phyloP scores from a whole-genome alignment of 2,329 filamentous ascomycete genomes.

The Colletotrichum tofieldiae region DNA sequence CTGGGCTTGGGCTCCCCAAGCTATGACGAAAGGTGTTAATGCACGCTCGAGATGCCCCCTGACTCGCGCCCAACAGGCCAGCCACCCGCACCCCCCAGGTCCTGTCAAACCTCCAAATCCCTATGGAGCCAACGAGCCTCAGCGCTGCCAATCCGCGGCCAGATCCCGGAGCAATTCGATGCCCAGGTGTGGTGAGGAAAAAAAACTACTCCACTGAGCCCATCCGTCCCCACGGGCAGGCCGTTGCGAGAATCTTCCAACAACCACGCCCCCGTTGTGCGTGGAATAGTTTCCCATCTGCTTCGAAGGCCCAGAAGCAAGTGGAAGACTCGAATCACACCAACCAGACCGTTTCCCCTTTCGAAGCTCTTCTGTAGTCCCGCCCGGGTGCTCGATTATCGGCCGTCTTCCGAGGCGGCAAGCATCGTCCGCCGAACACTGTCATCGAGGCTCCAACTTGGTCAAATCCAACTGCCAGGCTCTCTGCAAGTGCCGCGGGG shows the following conservation, averaged over 20 bases:
- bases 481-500: conserved; percentile 5
- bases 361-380: conserved; percentile 19
- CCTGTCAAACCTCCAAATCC: background rate
- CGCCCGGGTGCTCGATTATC: conserved; percentile 20
- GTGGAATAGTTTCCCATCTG: conserved; percentile 4
- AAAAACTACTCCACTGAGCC: conserved; percentile 8
- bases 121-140: conserved; percentile 1
- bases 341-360: background rate
- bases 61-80: conserved; percentile 19
- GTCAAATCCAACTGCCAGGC: conserved; percentile 1
- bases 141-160: conserved; percentile 22
- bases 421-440: conserved; percentile 12
- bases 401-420: background rate
- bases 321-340: background rate
- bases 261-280: conserved; percentile 18
- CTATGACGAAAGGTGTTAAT: conserved; percentile 39
- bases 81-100: background rate
- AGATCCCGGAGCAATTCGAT: conserved; percentile 28
- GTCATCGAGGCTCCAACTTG: conserved; percentile 22
- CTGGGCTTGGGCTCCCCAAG: background rate
- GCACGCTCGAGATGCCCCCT: conserved; percentile 29
- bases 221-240: conserved; percentile 22
- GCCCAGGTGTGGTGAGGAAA: background rate
- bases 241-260: conserved; percentile 38
- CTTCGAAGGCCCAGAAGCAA: background rate